Conservation (phyloP, 1,284 basidiomycete species). For the Ceratobasidium sp. region DNA sequence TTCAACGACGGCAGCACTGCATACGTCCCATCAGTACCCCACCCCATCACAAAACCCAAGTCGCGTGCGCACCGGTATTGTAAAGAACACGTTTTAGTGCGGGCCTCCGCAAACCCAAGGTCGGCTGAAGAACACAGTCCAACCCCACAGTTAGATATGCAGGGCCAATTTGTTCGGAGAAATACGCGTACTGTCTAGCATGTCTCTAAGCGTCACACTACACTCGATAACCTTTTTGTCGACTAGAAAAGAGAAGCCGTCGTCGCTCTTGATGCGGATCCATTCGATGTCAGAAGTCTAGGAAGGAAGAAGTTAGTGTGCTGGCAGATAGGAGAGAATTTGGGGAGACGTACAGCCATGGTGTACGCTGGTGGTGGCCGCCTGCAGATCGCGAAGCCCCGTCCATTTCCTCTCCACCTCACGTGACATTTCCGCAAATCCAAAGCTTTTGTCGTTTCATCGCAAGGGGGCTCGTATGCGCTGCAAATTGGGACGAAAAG, state of each 20-base stretch:
- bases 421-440: not conserved
- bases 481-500: no score
- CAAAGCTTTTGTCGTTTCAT: not conserved
- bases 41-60: not conserved
- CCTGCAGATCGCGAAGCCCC: not conserved
- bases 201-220: slow-evolving; percentile 67
- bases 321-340: not conserved
- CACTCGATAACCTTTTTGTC: slow-evolving; percentile 64
- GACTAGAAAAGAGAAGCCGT: slow-evolving; percentile 71
- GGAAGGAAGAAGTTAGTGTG: not conserved
- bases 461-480: not conserved
- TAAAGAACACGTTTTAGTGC: slow-evolving; percentile 61
- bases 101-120: slow-evolving; percentile 61
- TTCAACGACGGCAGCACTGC: slow-evolving; percentile 60
- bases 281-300: slow-evolving; percentile 58
- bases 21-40: not conserved
- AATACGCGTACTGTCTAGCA: slow-evolving; percentile 56
- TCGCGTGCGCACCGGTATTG: slow-evolving; percentile 59
- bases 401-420: not conserved
- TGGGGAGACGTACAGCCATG: slow-evolving; percentile 1
- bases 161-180: slow-evolving; percentile 25
- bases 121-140: not conserved
- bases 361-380: not conserved
- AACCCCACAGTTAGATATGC: slow-evolving; percentile 4
- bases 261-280: slow-evolving; percentile 69